Evolutionary conservation across 1,284 basidiomycete genomes (phyloP).

Genomic region (Naganishia cerealis): DNA sequence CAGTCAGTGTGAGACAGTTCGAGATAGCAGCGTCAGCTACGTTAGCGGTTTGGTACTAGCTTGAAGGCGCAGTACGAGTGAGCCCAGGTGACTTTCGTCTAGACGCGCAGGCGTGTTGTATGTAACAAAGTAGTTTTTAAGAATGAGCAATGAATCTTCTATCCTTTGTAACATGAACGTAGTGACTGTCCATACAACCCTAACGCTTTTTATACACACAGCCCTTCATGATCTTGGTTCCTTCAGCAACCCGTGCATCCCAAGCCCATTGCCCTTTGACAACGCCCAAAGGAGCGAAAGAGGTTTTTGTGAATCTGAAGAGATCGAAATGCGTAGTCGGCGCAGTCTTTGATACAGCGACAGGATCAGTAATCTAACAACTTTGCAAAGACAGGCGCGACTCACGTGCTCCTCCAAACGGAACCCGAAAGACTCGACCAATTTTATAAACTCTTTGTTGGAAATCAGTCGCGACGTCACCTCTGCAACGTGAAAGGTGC

Average conservation of each 20-base stretch:
- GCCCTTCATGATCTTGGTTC: conserved; percentile 71
- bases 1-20: conserved; percentile 65
- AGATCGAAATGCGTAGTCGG: conserved; percentile 84
- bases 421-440: conserved; percentile 78
- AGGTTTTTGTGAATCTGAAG: conserved; percentile 75
- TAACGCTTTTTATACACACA: conserved; percentile 96
- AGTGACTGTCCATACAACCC: neutral
- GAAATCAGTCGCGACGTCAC: conserved; percentile 84
- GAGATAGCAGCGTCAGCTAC: conserved; percentile 91
- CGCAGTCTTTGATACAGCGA: conserved; percentile 50
- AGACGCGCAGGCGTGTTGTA: neutral
- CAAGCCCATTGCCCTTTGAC: conserved; percentile 62
- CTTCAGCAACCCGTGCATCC: conserved; percentile 63
- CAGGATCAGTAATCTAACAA: conserved; percentile 9
- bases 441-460: conserved; percentile 70
- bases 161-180: neutral
- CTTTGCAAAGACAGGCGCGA: conserved; percentile 20
- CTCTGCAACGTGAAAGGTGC: conserved; percentile 87
- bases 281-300: conserved; percentile 54
- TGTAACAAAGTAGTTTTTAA: neutral
- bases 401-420: conserved; percentile 69
- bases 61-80: neutral
- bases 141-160: neutral
- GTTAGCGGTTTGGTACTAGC: conserved; percentile 64
- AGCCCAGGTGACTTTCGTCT: neutral